phyloP scores from a whole-genome alignment of 768 basidiomycete species.

The Tricholoma matsutake region DNA sequence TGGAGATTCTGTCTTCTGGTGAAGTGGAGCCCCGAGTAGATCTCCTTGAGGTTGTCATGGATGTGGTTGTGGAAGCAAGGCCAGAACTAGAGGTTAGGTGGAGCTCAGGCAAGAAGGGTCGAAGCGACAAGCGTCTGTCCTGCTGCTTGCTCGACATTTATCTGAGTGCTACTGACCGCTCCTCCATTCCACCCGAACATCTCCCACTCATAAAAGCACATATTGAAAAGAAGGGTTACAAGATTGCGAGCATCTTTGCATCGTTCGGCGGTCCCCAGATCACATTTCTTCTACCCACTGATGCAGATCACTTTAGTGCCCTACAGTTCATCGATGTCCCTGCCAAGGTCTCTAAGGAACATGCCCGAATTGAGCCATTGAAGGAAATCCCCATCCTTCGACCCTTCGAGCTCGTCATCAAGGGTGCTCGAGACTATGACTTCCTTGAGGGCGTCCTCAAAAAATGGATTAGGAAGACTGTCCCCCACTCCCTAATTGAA shows the following conservation, averaged over 20 bases:
- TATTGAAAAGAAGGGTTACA: slow-evolving; percentile 6
- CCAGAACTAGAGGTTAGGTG: slow-evolving; percentile 6
- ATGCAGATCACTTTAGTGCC: not conserved
- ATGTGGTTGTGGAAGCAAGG: not conserved
- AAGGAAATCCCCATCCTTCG: too few species aligned
- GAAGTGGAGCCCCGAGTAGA: not conserved
- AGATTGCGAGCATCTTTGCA: not conserved
- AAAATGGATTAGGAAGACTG: not conserved
- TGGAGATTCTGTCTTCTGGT: not conserved
- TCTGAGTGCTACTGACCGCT: not conserved
- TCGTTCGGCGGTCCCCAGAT: slow-evolving; percentile 5
- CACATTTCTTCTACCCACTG: not conserved
- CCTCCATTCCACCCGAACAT: not conserved
- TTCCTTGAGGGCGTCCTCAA: not conserved
- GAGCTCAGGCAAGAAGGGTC: slow-evolving; percentile 2
- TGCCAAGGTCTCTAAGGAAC: not conserved
- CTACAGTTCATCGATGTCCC: slow-evolving; percentile 1
- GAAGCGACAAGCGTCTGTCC: slow-evolving; percentile 2
- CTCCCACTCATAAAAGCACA: not conserved
- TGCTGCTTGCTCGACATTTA: slow-evolving; percentile 4
- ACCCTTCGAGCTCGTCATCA: too few species aligned
- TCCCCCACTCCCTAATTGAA: too few species aligned
- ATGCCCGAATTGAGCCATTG: not conserved
- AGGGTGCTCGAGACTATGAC: too few species aligned
- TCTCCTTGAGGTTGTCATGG: slow-evolving; percentile 2